Evolutionary conservation across 257 asterid genomes (phyloP).

Genomic region (Phtheirospermum japonicum): DNA sequence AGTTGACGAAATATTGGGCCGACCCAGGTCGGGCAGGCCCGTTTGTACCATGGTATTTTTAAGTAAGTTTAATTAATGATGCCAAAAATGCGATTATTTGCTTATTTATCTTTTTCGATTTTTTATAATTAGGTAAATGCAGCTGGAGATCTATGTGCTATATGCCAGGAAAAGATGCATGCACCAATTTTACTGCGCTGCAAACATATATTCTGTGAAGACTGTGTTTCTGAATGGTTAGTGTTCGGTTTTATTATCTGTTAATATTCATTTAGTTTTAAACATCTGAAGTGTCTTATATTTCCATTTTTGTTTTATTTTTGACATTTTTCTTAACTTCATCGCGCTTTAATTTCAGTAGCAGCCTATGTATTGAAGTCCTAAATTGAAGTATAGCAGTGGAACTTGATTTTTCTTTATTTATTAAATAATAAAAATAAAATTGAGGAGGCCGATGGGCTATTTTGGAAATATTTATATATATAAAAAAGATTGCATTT

Average conservation of each 20-base stretch:
- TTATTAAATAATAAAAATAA: too few species aligned
- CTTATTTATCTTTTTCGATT: constrained; percentile 7
- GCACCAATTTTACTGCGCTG: constrained; percentile 56
- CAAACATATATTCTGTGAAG: constrained; percentile 74
- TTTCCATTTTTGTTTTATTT: not conserved
- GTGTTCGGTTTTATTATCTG: constrained; percentile 12
- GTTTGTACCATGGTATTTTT: not conserved
- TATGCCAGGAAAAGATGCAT: constrained; percentile 79
- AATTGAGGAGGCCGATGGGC: too few species aligned
- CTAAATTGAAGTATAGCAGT: too few species aligned
- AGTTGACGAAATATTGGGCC: not conserved
- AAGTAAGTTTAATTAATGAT: too few species aligned
- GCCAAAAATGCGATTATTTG: not conserved
- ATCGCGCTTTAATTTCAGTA: too few species aligned
- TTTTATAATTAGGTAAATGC: constrained; percentile 44
- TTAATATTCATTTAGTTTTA: not conserved
- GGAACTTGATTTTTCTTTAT: too few species aligned
- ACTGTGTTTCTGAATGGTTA: constrained; percentile 75
- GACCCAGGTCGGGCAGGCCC: not conserved
- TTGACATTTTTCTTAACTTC: too few species aligned
- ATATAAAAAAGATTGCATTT: not conserved
- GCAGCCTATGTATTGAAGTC: too few species aligned
- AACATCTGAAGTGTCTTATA: not conserved
- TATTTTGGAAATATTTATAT: too few species aligned
- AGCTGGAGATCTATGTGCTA: constrained; percentile 71